Base-by-base conservation (phyloP, 2,329 filamentous ascomycete genomes). In the Colletotrichum higginsianum region DNA sequence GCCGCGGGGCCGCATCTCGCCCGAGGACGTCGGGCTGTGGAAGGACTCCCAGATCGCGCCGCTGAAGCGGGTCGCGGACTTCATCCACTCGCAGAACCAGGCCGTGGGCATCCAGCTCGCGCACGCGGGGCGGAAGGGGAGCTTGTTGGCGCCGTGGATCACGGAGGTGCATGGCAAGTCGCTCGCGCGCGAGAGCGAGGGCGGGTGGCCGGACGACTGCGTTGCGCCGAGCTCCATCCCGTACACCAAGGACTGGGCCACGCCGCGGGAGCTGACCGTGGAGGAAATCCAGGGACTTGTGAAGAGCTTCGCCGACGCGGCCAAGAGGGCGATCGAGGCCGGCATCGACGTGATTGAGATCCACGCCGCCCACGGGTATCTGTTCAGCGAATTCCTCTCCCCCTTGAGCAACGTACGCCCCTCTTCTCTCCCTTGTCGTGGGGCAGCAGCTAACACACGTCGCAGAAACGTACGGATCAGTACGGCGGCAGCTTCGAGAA, bases 11-110 rank as follows among this genome's bases (percentile, higher is more conserved):
- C 89, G 95, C 66, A 97, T 97, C 84, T 93, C 93, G 0, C 94
- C 94, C 1, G 87, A 95, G 79, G 93, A 96, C 79, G 83, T 85
- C 15, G 94, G 95, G 0, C 83, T 98, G 9, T 98, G 95, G 95
- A 87, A 92, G 73, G 95, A 98, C 80, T 90, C 88, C 44, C 95
- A 98, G 80, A 92, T 95, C 72, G 91, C 88, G 74, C 91, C 91
- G 0, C 83, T 97, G 69, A 88, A 87, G 78, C 88, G 89, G 71
- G 88, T 96, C 56, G 89, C 91, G 46, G 93, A 97, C 73, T 97
- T 95, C 74, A 89, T 92, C 2, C 94, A 97, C 84, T 90, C 88
- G 35, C 95, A 97, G 81, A 88, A 87, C 78, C 91, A 94, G 77
- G 90, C 93, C 74, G 90, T 94, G 63, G 94, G 89, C 62, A 91